A percentile compares a stretch with the other conserved stretches of the same genome.
Evolutionary conservation across 352 stramenopile species (phyloP).

Genomic region (Pythium monospermum): DNA sequence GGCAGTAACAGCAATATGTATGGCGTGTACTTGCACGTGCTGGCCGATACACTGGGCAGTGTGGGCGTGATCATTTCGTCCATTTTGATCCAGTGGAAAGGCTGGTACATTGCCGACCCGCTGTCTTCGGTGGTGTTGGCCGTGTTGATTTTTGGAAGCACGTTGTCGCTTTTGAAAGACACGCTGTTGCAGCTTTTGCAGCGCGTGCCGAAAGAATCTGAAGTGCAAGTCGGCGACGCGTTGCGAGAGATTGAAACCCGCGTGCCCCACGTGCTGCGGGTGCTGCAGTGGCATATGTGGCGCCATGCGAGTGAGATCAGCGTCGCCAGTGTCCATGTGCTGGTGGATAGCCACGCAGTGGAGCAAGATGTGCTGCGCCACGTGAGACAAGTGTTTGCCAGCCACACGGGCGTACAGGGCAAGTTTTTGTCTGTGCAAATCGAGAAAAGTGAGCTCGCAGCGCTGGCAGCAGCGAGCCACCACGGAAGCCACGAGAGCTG

Average conservation of each 20-base stretch:
- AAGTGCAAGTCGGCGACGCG: constrained; percentile 35
- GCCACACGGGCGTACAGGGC: constrained; percentile 28
- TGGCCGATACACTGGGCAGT: constrained; percentile 86
- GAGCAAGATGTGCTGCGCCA: constrained; percentile 56
- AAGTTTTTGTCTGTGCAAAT: constrained; percentile 63
- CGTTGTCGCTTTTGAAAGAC: constrained; percentile 67
- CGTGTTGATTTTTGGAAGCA: constrained; percentile 81
- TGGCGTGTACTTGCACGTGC: constrained; percentile 87
- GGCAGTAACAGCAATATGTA: constrained; percentile 88
- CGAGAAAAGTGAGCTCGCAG: constrained; percentile 29
- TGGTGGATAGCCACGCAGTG: constrained; percentile 37
- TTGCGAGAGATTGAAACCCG: constrained; percentile 41
- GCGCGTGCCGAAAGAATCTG: constrained; percentile 52
- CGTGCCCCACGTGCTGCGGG: constrained; percentile 35
- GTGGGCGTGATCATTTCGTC: constrained; percentile 88
- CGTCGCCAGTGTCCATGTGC: constrained; percentile 56
- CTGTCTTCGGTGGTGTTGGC: constrained; percentile 80
- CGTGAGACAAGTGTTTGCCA: constrained; percentile 41
- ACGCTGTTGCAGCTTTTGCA: constrained; percentile 71
- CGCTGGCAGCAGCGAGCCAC: constrained; percentile 1
- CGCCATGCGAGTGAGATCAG: constrained; percentile 57
- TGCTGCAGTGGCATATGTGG: constrained; percentile 75
- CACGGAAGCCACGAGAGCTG: constrained; percentile 17
- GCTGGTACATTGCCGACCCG: constrained; percentile 81
- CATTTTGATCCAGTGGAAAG: constrained; percentile 78